phyloP scores from a whole-genome alignment of 1,139 yeast species.

The Geotrichum klebahnii region DNA sequence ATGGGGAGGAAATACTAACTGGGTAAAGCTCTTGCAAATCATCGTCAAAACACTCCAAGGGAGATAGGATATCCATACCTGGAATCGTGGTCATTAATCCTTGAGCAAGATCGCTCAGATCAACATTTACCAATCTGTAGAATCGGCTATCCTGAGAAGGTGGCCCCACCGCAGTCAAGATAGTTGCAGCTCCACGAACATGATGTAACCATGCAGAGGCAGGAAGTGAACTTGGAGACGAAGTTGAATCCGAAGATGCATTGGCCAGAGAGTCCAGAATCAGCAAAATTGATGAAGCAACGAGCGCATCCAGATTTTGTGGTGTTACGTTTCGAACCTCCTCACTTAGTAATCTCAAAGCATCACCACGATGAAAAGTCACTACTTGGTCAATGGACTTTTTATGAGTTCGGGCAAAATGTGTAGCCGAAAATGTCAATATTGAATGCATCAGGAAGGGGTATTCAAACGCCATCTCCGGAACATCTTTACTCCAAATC shows the following conservation, averaged over 20 bases:
- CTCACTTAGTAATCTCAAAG: conserved; percentile 70
- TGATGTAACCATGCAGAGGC: conserved; percentile 97
- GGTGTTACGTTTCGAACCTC: conserved; percentile 80
- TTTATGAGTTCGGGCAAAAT: conserved; percentile 43
- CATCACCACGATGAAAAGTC: conserved; percentile 83
- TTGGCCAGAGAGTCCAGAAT: conserved; percentile 93
- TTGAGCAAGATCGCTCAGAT: conserved; percentile 62
- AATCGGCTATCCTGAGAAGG: conserved; percentile 58
- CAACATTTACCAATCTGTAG: conserved; percentile 47
- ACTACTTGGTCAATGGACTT: conserved; percentile 60
- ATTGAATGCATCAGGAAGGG: conserved; percentile 91
- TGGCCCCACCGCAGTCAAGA: conserved; percentile 91
- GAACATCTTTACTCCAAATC: conserved; percentile 85
- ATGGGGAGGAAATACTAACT: conserved; percentile 76
- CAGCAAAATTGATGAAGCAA: conserved; percentile 81
- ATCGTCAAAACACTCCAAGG: conserved; percentile 78
- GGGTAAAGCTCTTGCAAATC: conserved; percentile 84
- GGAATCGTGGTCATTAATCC: conserved; percentile 21
- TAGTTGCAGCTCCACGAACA: conserved; percentile 94
- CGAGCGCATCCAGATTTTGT: conserved; percentile 86
- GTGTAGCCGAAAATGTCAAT: conserved; percentile 88
- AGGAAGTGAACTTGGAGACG: conserved; percentile 52
- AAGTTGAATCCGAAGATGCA: conserved; percentile 64
- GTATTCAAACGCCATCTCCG: conserved; percentile 78
- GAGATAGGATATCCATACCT: conserved; percentile 31